Evolutionary conservation across 441 rosid genomes (phyloP).

Genomic region (Hura crepitans): DNA sequence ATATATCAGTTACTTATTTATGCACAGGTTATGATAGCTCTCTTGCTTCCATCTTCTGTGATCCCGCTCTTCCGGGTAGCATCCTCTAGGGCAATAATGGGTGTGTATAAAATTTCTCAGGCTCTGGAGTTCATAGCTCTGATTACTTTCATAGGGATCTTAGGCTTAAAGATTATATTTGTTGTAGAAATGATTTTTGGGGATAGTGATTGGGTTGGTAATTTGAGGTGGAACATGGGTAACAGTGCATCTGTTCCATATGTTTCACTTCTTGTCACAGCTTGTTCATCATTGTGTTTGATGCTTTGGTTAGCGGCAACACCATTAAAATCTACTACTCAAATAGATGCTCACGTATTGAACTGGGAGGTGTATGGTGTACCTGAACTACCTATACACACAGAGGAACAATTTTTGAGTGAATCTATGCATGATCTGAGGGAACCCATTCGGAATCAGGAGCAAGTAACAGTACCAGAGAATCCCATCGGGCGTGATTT

Average conservation of each 20-base stretch:
- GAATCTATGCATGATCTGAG: constrained; percentile 36
- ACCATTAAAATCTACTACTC: constrained; percentile 75
- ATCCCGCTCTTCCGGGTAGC: constrained; percentile 89
- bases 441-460: constrained; percentile 36
- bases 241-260: constrained; percentile 50
- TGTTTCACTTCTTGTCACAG: constrained; percentile 53
- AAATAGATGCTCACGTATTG: constrained; percentile 48
- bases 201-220: constrained; percentile 82
- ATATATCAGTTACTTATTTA: constrained; percentile 78
- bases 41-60: constrained; percentile 84
- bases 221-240: constrained; percentile 74
- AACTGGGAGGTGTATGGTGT: constrained; percentile 45
- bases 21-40: constrained; percentile 76
- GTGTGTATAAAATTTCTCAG: constrained; percentile 71
- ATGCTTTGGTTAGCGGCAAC: constrained; percentile 91
- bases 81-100: constrained; percentile 88
- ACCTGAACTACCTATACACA: constrained; percentile 34
- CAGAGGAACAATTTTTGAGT: constrained; percentile 37
- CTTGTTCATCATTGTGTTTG: constrained; percentile 68
- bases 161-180: constrained; percentile 73
- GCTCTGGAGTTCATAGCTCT: constrained; percentile 62
- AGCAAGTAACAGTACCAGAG: constrained; percentile 28
- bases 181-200: constrained; percentile 88
- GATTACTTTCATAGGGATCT: constrained; percentile 61
- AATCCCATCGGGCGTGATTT: constrained; percentile 34